phyloP scores from a whole-genome alignment of 768 basidiomycete species.

The Mycena rosella region DNA sequence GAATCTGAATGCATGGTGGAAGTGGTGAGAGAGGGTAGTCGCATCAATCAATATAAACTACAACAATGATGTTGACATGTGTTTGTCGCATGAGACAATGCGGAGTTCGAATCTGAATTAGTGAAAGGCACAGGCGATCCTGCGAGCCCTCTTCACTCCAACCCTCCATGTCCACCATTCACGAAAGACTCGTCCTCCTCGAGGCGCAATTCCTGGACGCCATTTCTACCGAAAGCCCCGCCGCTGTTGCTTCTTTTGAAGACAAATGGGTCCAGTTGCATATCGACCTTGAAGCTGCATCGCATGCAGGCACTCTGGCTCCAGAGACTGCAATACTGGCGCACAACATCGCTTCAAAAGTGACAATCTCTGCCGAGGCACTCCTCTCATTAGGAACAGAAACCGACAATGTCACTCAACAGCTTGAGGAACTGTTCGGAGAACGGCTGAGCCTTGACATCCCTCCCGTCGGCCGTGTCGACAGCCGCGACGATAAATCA shows the following conservation, averaged over 20 bases:
- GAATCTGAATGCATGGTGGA: too few species aligned
- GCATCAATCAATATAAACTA: too few species aligned
- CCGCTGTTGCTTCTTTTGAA: neutral
- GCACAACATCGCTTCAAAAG: conserved; percentile 29
- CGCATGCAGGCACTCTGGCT: neutral
- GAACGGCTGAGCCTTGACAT: too few species aligned
- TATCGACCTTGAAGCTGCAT: neutral
- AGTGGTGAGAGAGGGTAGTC: too few species aligned
- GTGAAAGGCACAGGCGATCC: neutral
- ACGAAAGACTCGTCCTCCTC: conserved; percentile 6
- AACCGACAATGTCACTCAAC: conserved; percentile 10
- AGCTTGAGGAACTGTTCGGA: too few species aligned
- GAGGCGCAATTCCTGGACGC: neutral
- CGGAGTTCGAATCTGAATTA: conserved; percentile 34
- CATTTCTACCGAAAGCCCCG: neutral
- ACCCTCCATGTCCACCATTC: neutral
- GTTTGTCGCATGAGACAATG: conserved; percentile 31
- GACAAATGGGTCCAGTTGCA: conserved; percentile 3
- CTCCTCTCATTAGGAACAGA: conserved; percentile 27
- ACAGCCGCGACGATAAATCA: too few species aligned
- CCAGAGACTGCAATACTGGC: conserved; percentile 30
- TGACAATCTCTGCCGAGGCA: conserved; percentile 29
- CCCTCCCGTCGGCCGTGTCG: too few species aligned
- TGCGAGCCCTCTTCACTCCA: neutral
- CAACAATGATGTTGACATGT: too few species aligned